phyloP scores from a whole-genome alignment of 441 rosid species.

The Eruca vesicaria region DNA sequence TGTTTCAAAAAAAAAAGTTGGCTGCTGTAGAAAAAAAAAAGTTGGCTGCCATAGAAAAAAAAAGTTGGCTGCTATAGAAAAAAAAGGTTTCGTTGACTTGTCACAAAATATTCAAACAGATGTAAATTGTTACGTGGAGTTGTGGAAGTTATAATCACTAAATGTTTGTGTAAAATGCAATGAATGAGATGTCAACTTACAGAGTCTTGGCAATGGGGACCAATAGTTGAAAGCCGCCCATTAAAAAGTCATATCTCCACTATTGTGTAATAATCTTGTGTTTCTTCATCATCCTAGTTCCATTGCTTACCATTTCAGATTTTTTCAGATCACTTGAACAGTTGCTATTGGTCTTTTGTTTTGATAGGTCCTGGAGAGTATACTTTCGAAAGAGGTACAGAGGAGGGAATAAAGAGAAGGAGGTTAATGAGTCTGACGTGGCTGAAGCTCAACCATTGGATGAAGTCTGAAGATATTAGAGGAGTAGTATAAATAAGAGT shows the following conservation, averaged over 20 bases:
- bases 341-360: background rate
- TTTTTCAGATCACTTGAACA: too few species aligned
- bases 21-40: too few species aligned
- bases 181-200: background rate
- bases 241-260: background rate
- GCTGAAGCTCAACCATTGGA: too few species aligned
- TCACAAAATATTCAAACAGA: background rate
- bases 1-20: too few species aligned
- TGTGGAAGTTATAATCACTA: background rate
- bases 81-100: background rate
- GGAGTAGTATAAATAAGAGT: too few species aligned
- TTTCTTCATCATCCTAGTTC: background rate
- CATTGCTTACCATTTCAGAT: background rate
- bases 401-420: too few species aligned
- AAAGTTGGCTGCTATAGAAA: background rate
- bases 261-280: background rate
- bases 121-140: background rate
- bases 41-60: too few species aligned
- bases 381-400: too few species aligned
- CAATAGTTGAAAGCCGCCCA: background rate
- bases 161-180: background rate
- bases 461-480: too few species aligned
- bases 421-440: too few species aligned
- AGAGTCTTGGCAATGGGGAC: background rate
- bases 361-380: too few species aligned